phyloP scores from a whole-genome alignment of 345 rosid species.

The Crucihimalaya himalaica region DNA sequence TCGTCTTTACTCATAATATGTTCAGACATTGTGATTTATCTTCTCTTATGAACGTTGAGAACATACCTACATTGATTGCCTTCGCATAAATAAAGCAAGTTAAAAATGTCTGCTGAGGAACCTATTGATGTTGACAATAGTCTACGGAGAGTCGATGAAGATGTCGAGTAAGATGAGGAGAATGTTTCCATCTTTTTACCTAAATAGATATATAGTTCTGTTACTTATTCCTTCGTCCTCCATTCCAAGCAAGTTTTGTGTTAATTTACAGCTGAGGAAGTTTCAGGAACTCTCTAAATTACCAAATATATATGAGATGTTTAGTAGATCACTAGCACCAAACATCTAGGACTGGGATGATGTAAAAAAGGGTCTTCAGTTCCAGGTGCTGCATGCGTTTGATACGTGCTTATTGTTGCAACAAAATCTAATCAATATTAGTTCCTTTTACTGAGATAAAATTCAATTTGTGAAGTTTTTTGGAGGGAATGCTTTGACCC shows the following conservation, averaged over 20 bases:
- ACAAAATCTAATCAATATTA: neutral
- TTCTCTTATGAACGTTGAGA: conserved; percentile 9
- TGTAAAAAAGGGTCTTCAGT: conserved; percentile 89
- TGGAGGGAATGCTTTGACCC: conserved; percentile 87
- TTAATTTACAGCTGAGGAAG: conserved; percentile 57
- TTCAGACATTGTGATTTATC: conserved; percentile 19
- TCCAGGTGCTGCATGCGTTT: conserved; percentile 58
- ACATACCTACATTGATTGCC: conserved; percentile 92
- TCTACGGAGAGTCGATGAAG: too few relatives aligned
- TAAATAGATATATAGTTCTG: neutral
- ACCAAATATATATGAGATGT: conserved; percentile 82
- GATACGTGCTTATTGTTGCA: neutral
- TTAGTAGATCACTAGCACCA: conserved; percentile 86
- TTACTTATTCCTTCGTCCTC: conserved; percentile 7
- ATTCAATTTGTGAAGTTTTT: conserved; percentile 61
- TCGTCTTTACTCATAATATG: conserved; percentile 5
- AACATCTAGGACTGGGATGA: conserved; percentile 97
- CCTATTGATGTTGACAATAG: too few relatives aligned
- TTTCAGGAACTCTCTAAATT: conserved; percentile 64
- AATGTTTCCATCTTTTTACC: neutral
- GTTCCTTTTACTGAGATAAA: conserved; percentile 22
- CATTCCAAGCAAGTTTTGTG: neutral
- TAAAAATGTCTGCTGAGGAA: conserved; percentile 76
- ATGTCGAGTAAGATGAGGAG: too few relatives aligned
- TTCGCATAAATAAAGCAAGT: conserved; percentile 84